phyloP scores from a whole-genome alignment of 2,329 filamentous ascomycete species.

The Neospermospora avenae region DNA sequence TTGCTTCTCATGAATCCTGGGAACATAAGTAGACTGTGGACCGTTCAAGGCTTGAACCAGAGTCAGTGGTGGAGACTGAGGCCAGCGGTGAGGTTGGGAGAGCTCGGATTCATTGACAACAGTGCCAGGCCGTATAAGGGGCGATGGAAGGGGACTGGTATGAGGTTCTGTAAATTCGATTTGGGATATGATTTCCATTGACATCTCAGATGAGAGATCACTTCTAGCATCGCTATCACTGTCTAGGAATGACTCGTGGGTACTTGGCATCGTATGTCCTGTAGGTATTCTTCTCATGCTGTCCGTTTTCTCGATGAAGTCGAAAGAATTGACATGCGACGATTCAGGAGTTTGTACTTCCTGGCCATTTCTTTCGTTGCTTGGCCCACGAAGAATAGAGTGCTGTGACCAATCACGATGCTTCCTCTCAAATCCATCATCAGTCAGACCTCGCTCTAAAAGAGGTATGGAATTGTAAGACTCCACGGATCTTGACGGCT shows the following conservation, averaged over 20 bases:
- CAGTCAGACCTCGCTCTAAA: slow-evolving; percentile 62
- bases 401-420: slow-evolving; percentile 50
- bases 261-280: slow-evolving; percentile 25
- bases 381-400: slow-evolving; percentile 51
- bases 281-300: slow-evolving; percentile 39
- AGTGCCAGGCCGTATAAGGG: slow-evolving; percentile 31
- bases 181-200: slow-evolving; percentile 44
- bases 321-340: slow-evolving; percentile 47
- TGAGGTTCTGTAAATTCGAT: slow-evolving; percentile 32
- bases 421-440: slow-evolving; percentile 46
- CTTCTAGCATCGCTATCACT: slow-evolving; percentile 40
- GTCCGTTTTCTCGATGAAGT: slow-evolving; percentile 52
- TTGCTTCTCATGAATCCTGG: slow-evolving; percentile 37
- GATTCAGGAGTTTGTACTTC: slow-evolving; percentile 28
- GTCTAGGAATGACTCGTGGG: slow-evolving; percentile 37
- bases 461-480: slow-evolving; percentile 77
- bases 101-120: slow-evolving; percentile 28
- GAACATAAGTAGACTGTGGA: slow-evolving; percentile 37
- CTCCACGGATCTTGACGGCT: slow-evolving; percentile 62
- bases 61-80: slow-evolving; percentile 47
- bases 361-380: slow-evolving; percentile 36
- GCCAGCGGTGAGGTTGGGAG: slow-evolving; percentile 29
- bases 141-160: slow-evolving; percentile 35
- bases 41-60: slow-evolving; percentile 46
- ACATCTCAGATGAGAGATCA: slow-evolving; percentile 62